phyloP scores from a whole-genome alignment of 768 basidiomycete genomes.

The Collybia sordida region DNA sequence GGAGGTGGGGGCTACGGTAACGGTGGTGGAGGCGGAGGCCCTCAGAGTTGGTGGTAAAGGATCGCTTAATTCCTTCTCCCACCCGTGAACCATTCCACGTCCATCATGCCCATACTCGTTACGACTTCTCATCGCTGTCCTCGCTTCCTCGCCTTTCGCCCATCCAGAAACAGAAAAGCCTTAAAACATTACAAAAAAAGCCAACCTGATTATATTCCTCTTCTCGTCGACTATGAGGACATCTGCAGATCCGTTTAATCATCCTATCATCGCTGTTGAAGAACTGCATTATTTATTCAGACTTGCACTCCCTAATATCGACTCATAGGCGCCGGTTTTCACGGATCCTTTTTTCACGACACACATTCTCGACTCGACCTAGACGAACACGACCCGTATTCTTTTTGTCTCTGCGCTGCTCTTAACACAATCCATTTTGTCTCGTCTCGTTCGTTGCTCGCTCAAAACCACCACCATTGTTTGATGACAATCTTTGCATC shows the following conservation, averaged over 20 bases:
- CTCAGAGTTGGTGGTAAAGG: slow-evolving; percentile 45
- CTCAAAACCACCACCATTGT: slow-evolving; percentile 37
- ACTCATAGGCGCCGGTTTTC: not conserved
- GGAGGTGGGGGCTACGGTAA: slow-evolving; percentile 23
- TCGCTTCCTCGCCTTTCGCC: slow-evolving; percentile 7
- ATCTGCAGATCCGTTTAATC: not conserved
- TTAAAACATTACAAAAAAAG: slow-evolving; percentile 28
- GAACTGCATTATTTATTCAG: not conserved
- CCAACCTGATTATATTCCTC: slow-evolving; percentile 7
- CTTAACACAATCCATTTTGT: slow-evolving; percentile 53
- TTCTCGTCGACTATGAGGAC: slow-evolving; percentile 1
- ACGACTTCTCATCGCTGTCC: slow-evolving; percentile 7
- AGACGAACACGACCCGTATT: slow-evolving; percentile 21
- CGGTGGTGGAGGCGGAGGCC: slow-evolving; percentile 29
- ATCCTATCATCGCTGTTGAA: not conserved
- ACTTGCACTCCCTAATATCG: not conserved
- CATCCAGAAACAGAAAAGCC: slow-evolving; percentile 28
- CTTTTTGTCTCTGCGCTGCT: slow-evolving; percentile 53
- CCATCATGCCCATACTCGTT: slow-evolving; percentile 10
- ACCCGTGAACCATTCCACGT: not conserved
- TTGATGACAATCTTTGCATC: slow-evolving; percentile 33
- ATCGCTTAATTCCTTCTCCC: not conserved
- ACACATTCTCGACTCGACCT: slow-evolving; percentile 38
- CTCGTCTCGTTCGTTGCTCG: slow-evolving; percentile 32
- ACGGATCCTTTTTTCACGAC: slow-evolving; percentile 15